Base-by-base conservation (phyloP, 78 protist genomes). In the Dictyostelium firmibasis region DNA sequence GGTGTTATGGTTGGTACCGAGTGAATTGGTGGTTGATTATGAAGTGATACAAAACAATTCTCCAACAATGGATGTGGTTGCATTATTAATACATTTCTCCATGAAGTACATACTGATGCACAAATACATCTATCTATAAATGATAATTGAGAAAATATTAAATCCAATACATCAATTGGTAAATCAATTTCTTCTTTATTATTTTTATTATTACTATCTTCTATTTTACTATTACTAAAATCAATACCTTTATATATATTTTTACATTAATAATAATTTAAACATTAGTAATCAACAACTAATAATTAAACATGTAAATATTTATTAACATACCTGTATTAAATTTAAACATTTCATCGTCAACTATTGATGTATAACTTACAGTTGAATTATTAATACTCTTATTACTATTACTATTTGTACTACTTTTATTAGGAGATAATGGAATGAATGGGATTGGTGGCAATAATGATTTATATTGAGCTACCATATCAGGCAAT, bases 81-180 rank as follows among this genome's bases (percentile, higher is more conserved):
- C 84, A 89, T 64, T 85, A 89, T 20, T 29, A 89, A 69, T 18
- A 84, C 85, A n/a, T 36, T 38, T 78, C 94, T 60, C 94, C 94
- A 89, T 20, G 74, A 60, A 13, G 36, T 62, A 70, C 87, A 69
- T 23, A 89, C 94, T 79, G 86, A 89, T n/a, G 94, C 94, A 89
- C 94, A 89, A 16, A 4, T 70, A 89, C 78, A 64, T 69, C 87
- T 78, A 60, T 89, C 87, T 31, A 75, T 18, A 70, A 78, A 89
- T 20, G 94, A 89, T 35, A 89, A 47, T 35, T 89, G 94, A 35
- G 94, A 89, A 35, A 89, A 89, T 89, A 89, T 89, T 50, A 89
- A 81, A 50, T 89, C 94, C 33, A 89, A 81, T 4, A 89, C 50
- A 89, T 89, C 94, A 27, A 89, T 89, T 23, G 94, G 94, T 89